Conservation (phyloP, 371 early-diverging fungal genomes). For the Apophysomyces elegans region DNA sequence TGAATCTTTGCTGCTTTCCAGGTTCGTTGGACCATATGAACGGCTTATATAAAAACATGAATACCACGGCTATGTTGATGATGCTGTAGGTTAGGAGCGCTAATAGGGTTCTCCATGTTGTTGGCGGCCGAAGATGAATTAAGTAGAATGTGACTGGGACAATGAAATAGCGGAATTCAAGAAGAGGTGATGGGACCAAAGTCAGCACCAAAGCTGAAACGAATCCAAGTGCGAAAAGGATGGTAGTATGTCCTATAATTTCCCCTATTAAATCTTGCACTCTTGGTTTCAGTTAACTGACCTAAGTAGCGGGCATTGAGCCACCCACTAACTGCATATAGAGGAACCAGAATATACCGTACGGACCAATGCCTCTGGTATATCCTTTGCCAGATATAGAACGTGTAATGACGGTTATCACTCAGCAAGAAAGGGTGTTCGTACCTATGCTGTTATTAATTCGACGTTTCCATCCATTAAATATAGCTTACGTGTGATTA, state of each 20-base stretch:
- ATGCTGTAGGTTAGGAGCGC: conserved; percentile 36
- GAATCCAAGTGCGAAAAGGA: conserved; percentile 55
- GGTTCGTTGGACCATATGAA: conserved; percentile 79
- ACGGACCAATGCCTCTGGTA: conserved; percentile 60
- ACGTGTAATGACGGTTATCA: conserved; percentile 95
- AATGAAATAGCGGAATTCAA: conserved; percentile 96
- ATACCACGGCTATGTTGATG: conserved; percentile 67
- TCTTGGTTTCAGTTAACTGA: conserved; percentile 1
- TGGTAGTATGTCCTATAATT: conserved; percentile 38
- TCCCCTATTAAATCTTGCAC: neutral
- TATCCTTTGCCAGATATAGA: conserved; percentile 90
- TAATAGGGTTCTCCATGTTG: conserved; percentile 10
- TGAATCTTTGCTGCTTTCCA: conserved; percentile 77
- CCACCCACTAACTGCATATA: conserved; percentile 62
- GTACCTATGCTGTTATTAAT: conserved; percentile 43
- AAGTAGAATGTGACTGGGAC: conserved; percentile 81
- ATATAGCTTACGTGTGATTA: conserved; percentile 61
- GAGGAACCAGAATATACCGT: conserved; percentile 71
- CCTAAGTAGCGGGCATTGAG: conserved; percentile 39
- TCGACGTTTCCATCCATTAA: neutral
- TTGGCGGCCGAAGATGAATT: conserved; percentile 59
- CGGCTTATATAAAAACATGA: conserved; percentile 71
- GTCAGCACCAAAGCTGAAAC: conserved; percentile 50
- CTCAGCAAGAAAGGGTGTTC: conserved; percentile 94
- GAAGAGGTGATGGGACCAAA: conserved; percentile 88